Base-by-base conservation (phyloP, 2,329 filamentous ascomycete species). In the Didymella pomorum region DNA sequence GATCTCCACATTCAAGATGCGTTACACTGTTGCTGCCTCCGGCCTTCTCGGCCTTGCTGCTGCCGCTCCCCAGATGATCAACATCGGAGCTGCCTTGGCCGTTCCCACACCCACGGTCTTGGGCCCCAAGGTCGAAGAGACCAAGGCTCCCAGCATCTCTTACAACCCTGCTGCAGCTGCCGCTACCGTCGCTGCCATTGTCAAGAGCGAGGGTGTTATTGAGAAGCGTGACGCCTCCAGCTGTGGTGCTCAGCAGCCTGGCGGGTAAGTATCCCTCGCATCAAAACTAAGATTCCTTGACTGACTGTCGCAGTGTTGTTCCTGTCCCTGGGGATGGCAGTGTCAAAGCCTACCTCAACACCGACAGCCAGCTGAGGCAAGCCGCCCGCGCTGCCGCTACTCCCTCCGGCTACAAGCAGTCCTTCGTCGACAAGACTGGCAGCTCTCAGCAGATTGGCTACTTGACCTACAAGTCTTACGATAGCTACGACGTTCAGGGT, bases 51-150 rank as follows among this genome's bases (percentile, higher is more conserved):
- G 63, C 23, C 58, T 69, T 39, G 61, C 56, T 18, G 60, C 63
- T 37, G 65, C 67, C 23, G 58, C 64, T 47, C 67, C 68, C 44
- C 60, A 69, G 54, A 62, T 65, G 6, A 76, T 80, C 45, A 72
- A 80, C 52, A 71, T 77, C 33, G 72, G 73, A 31, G 71, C 78
- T 43, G 70, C 76, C 57, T 49, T 69, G 23, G 69, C 71, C 12
- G 72, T 76, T 7, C 62, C 72, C 45, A 71, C 71, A 23, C 63
- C 65, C 12, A 44, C 68, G 1, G 63, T 66, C 29, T 66, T 72
- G 29, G 63, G 64, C 6, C 66, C 75, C 26, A 71, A 71, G 14
- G 56, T 73, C 25, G 52, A 55, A 11, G 68, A 65, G 14, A 66
- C 68, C 18, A 62, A 67, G 12, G 60, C 70, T 21, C 62, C 71